phyloP scores from a whole-genome alignment of 352 stramenopile genomes.

The Pythium dissotocum region DNA sequence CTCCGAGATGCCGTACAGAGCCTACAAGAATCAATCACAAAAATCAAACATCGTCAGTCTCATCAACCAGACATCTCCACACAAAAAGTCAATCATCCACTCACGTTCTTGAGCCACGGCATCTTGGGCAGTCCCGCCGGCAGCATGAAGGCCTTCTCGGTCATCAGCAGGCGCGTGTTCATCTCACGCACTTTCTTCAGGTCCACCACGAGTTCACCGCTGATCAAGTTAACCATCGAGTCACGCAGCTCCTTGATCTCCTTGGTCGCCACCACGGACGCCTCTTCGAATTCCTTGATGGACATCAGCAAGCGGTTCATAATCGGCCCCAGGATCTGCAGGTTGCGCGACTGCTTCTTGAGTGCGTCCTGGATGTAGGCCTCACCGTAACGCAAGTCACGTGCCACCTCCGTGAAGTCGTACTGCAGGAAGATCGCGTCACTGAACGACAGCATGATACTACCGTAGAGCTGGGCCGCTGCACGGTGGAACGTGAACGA shows the following conservation, averaged over 20 bases:
- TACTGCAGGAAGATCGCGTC: conserved; percentile 85
- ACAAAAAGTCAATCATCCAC: conserved; percentile 21
- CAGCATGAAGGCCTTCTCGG: conserved; percentile 78
- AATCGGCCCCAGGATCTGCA: conserved; percentile 15
- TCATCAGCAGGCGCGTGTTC: conserved; percentile 84
- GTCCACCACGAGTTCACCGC: conserved; percentile 63
- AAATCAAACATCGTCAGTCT: background rate
- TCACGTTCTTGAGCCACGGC: conserved; percentile 84
- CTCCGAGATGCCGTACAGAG: conserved; percentile 81
- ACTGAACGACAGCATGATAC: conserved; percentile 73
- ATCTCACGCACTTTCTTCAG: conserved; percentile 80
- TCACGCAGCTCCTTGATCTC: conserved; percentile 66
- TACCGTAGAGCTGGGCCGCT: conserved; percentile 77
- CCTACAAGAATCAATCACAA: conserved; percentile 27
- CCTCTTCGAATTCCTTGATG: conserved; percentile 63
- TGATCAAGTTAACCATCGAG: conserved; percentile 60
- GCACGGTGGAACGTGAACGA: conserved; percentile 73
- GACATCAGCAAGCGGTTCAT: conserved; percentile 56
- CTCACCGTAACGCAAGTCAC: conserved; percentile 66
- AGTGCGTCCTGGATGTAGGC: conserved; percentile 53
- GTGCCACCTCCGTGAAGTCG: conserved; percentile 79
- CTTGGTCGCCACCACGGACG: conserved; percentile 45
- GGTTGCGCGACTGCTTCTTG: conserved; percentile 26
- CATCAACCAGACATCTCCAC: background rate
- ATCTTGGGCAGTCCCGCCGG: conserved; percentile 62